Evolutionary conservation across 164 flowering plant species (phyloP).

Genomic region (Vitis riparia): DNA sequence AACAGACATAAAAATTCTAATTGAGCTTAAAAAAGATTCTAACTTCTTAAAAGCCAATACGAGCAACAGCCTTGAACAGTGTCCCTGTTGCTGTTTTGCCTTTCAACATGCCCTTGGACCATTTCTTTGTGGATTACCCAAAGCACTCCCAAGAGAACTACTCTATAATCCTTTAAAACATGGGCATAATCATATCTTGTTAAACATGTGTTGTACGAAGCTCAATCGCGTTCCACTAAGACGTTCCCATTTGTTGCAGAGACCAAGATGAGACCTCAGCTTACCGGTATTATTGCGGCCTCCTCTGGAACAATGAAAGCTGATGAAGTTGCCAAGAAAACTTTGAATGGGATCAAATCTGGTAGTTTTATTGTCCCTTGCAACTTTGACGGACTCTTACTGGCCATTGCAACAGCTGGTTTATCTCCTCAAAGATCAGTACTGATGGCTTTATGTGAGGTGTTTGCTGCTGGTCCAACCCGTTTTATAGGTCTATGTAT

Average conservation of each 20-base stretch:
- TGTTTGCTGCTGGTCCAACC: conserved; percentile 50
- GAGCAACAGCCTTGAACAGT: too few relatives aligned
- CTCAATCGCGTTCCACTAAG: background rate
- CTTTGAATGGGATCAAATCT: conserved; percentile 70
- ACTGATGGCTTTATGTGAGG: conserved; percentile 77
- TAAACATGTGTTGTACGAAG: too few relatives aligned
- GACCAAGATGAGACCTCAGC: conserved; percentile 54
- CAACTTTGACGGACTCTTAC: conserved; percentile 70
- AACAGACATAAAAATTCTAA: too few relatives aligned
- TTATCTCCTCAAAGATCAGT: conserved; percentile 84
- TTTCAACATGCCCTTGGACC: too few relatives aligned
- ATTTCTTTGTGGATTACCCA: too few relatives aligned
- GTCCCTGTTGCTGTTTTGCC: too few relatives aligned
- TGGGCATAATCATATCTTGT: too few relatives aligned
- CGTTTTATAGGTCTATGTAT: conserved; percentile 61
- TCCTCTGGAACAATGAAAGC: conserved; percentile 79
- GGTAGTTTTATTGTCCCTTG: conserved; percentile 73
- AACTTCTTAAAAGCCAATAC: too few relatives aligned
- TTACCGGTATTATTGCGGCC: conserved; percentile 68
- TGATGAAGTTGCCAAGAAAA: conserved; percentile 74
- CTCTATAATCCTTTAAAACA: too few relatives aligned
- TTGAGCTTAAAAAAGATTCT: too few relatives aligned
- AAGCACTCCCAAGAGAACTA: too few relatives aligned
- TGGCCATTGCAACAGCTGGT: conserved; percentile 82
- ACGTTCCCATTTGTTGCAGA: conserved; percentile 47